Evolutionary conservation across 441 rosid genomes (phyloP).

Genomic region (Pelargonium hybrid): DNA sequence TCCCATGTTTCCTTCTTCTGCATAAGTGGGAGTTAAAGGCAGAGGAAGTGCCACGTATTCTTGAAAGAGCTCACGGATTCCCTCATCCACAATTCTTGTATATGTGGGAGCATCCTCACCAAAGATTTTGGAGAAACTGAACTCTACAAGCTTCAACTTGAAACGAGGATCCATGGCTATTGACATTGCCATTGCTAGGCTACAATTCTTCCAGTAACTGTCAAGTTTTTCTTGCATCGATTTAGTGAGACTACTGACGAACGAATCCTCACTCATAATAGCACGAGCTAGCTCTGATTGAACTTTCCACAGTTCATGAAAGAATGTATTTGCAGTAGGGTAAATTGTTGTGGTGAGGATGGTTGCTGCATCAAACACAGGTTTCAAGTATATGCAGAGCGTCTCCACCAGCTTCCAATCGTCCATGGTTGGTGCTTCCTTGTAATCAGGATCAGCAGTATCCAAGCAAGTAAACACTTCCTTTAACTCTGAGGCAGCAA

Average conservation of each 20-base stretch:
- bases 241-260: constrained; percentile 33
- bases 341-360: constrained; percentile 32
- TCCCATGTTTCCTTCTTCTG: constrained; percentile 38
- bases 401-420: constrained; percentile 61
- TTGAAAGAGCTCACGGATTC: constrained; percentile 65
- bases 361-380: constrained; percentile 55
- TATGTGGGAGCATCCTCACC: constrained; percentile 62
- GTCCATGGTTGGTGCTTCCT: constrained; percentile 52
- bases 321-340: constrained; percentile 50
- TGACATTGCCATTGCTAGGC: constrained; percentile 67
- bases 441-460: constrained; percentile 69
- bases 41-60: constrained; percentile 56
- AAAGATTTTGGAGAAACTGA: constrained; percentile 57
- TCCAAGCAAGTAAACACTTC: constrained; percentile 82
- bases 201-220: constrained; percentile 64
- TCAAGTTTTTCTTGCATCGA: constrained; percentile 50
- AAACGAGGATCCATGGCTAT: constrained; percentile 84
- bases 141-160: constrained; percentile 89
- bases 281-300: constrained; percentile 57
- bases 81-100: constrained; percentile 52
- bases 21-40: constrained; percentile 41
- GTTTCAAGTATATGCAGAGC: constrained; percentile 53
- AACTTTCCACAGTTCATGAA: constrained; percentile 78
- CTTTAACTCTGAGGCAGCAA: constrained; percentile 66
- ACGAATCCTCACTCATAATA: constrained; percentile 42